phyloP scores from a whole-genome alignment of 768 basidiomycete species.

The Mycena olivaceomarginata region DNA sequence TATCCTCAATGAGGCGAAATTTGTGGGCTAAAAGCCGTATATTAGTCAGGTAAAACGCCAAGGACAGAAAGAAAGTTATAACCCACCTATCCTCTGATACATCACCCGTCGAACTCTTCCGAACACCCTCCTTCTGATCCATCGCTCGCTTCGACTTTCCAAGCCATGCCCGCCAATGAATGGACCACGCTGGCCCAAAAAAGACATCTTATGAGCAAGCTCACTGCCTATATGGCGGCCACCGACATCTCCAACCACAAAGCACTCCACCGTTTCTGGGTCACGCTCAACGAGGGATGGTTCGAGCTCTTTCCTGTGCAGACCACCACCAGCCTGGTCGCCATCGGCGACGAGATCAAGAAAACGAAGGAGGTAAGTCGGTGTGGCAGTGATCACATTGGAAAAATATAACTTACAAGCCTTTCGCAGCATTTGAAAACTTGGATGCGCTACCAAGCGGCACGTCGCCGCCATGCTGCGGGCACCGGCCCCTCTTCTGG shows the following conservation, averaged over 20 bases:
- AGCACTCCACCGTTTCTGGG: background rate
- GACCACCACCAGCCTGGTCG: background rate
- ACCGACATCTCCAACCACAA: background rate
- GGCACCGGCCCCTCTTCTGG: background rate
- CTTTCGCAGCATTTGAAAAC: background rate
- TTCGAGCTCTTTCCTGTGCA: background rate
- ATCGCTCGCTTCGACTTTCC: too few species aligned
- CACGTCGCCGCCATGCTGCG: too few species aligned
- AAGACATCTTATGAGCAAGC: too few species aligned
- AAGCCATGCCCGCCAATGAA: too few species aligned
- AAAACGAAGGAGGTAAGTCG: background rate
- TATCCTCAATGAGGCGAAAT: too few species aligned
- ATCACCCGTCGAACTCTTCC: too few species aligned
- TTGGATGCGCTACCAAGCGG: background rate
- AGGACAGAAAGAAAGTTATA: too few species aligned
- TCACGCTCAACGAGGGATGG: background rate
- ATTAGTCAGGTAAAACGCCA: too few species aligned
- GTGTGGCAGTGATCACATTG: background rate
- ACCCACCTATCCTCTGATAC: too few species aligned
- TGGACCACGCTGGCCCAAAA: too few species aligned
- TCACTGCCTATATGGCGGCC: background rate
- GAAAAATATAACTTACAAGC: background rate
- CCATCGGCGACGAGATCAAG: background rate
- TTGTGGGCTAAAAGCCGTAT: too few species aligned
- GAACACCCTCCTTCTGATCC: too few species aligned